Evolutionary conservation across 2,329 filamentous ascomycete species (phyloP).

Genomic region (Alternaria tenuissima): DNA sequence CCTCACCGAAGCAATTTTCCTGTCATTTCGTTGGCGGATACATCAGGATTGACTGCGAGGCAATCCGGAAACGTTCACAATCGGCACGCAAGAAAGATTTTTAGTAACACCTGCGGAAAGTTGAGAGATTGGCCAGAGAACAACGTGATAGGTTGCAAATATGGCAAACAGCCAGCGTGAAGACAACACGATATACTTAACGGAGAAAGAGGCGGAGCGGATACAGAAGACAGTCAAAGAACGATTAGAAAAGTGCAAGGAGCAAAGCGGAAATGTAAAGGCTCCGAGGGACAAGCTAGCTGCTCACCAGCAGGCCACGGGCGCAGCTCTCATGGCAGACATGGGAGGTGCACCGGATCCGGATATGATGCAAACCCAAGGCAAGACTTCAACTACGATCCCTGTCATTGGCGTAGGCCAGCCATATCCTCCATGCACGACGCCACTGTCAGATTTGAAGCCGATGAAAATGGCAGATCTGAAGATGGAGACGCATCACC

Average conservation of each 20-base stretch:
- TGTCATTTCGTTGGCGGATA: background rate
- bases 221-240: conserved; percentile 35
- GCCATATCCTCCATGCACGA: conserved; percentile 35
- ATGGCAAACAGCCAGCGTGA: conserved; percentile 19
- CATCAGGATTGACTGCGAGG: background rate
- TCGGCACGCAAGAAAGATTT: background rate
- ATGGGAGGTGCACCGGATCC: conserved; percentile 39
- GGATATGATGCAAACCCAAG: conserved; percentile 26
- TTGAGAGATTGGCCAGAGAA: background rate
- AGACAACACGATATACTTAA: conserved; percentile 37
- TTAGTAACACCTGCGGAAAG: background rate
- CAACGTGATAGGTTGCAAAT: background rate
- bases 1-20: background rate
- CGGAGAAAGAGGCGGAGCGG: conserved; percentile 38
- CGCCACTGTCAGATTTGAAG: conserved; percentile 23
- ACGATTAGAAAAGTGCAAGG: conserved; percentile 26
- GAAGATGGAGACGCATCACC: conserved; percentile 52
- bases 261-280: conserved; percentile 25
- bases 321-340: conserved; percentile 42
- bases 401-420: conserved; percentile 34
- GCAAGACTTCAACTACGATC: conserved; percentile 27
- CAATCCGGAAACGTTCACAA: background rate
- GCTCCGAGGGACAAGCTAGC: conserved; percentile 31
- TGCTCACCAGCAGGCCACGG: conserved; percentile 38
- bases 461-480: conserved; percentile 48